Conservation (phyloP, 2,329 filamentous ascomycete genomes). For the Pseudogymnoascus verrucosus region DNA sequence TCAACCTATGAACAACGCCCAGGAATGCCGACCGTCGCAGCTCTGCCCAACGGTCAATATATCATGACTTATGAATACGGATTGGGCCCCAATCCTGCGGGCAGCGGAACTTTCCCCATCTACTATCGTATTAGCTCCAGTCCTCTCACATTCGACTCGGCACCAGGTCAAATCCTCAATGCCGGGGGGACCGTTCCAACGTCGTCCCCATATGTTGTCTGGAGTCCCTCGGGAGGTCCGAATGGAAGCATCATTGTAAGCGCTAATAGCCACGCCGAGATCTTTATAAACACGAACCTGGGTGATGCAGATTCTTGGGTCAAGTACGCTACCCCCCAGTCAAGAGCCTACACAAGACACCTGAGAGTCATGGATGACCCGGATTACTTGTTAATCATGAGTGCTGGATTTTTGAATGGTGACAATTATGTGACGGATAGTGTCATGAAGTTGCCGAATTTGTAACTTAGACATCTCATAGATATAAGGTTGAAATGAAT, state of each 20-base stretch:
- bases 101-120: constrained; percentile 36
- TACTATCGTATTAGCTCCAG: constrained; percentile 43
- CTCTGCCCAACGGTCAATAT: constrained; percentile 44
- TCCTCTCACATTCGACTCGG: constrained; percentile 38
- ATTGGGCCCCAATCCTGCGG: constrained; percentile 2
- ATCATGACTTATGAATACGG: constrained; percentile 54
- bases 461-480: not conserved
- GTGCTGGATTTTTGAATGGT: constrained; percentile 8
- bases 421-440: constrained; percentile 12
- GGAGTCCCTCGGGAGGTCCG: constrained; percentile 38
- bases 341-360: constrained; percentile 11
- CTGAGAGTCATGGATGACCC: constrained; percentile 11
- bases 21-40: constrained; percentile 54
- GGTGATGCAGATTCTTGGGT: constrained; percentile 10
- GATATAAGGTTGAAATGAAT: not conserved
- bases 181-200: constrained; percentile 35
- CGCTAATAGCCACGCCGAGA: constrained; percentile 12
- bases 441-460: constrained; percentile 10
- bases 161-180: constrained; percentile 33
- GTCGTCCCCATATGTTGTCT: constrained; percentile 44
- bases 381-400: constrained; percentile 12
- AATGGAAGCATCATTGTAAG: constrained; percentile 43
- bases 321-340: constrained; percentile 9
- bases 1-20: constrained; percentile 51
- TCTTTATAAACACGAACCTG: constrained; percentile 12